phyloP scores from a whole-genome alignment of 2,329 filamentous ascomycete species.

The Penicillium sp. region DNA sequence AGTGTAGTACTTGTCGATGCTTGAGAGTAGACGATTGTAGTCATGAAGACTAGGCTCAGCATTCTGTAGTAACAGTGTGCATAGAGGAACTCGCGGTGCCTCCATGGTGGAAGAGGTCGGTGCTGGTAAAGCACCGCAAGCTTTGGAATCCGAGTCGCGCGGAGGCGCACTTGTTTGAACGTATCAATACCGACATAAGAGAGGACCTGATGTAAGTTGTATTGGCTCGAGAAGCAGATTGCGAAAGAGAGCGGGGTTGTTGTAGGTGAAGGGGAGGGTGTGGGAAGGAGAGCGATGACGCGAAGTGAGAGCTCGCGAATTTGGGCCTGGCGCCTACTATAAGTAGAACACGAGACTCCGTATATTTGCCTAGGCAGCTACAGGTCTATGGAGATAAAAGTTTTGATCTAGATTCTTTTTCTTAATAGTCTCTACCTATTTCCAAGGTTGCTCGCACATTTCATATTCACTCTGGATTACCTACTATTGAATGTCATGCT shows the following conservation, averaged over 20 bases:
- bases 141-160: background rate
- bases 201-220: background rate
- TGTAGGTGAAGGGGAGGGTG: background rate
- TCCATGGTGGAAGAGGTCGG: slow-evolving; percentile 1
- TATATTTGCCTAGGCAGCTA: too few relatives aligned
- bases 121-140: background rate
- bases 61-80: slow-evolving; percentile 2
- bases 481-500: too few relatives aligned
- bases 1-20: slow-evolving; percentile 8
- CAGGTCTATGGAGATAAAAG: too few relatives aligned
- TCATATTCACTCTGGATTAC: too few relatives aligned
- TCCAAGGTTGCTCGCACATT: too few relatives aligned
- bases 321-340: background rate
- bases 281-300: background rate
- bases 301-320: too few relatives aligned
- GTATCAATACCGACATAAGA: background rate
- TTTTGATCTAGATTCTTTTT: too few relatives aligned
- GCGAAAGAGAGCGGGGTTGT: background rate
- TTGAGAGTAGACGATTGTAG: slow-evolving; percentile 7
- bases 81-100: background rate
- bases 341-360: background rate
- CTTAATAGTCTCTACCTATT: too few relatives aligned
- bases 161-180: background rate
- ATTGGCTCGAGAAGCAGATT: background rate
- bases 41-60: slow-evolving; percentile 8